These are phyloP conservation scores for Neofusicoccum cordaticola DNA, from an alignment of 2,329 filamentous ascomycete genomes.

Conservation along the genomic window DNA sequence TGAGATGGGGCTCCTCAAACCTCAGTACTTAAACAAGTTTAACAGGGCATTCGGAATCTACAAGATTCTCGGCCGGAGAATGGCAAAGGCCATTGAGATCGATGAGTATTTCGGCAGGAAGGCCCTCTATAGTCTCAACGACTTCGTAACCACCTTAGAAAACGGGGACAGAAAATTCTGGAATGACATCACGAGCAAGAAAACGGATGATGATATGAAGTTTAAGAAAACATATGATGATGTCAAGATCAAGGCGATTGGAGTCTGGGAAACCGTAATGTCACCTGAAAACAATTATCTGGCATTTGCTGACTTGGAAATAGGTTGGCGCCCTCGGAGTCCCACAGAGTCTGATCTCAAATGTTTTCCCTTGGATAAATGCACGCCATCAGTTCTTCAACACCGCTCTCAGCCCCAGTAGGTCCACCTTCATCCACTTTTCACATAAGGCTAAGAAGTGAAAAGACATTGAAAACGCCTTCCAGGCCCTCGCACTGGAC, in stretches of 20 bases:
- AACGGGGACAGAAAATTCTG: not conserved
- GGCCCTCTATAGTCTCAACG: too few relatives aligned
- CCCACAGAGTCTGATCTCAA: not conserved
- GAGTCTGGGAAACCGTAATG: conserved; percentile 50
- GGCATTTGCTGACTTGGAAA: conserved; percentile 24
- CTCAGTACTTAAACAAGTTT: conserved; percentile 47
- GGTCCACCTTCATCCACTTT: not conserved
- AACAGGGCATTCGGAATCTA: conserved; percentile 35
- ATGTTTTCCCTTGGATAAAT: conserved; percentile 12
- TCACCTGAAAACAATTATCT: not conserved
- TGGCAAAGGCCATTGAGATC: too few relatives aligned
- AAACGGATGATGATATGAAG: not conserved
- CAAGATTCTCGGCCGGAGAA: too few relatives aligned
- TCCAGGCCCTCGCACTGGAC: conserved; percentile 56
- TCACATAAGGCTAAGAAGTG: not conserved
- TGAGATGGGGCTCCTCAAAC: conserved; percentile 47
- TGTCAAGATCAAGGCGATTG: conserved; percentile 42
- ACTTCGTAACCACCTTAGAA: too few relatives aligned
- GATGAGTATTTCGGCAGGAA: too few relatives aligned
- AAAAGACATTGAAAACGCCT: conserved; percentile 50
- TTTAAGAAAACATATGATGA: not conserved
- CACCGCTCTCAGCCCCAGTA: conserved; percentile 2
- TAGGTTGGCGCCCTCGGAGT: conserved; percentile 19
- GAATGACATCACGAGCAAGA: not conserved
- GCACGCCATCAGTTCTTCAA: conserved; percentile 15